Percentiles rank a stretch among this genome's conserved stretches.
Evolutionary conservation across 371 early-diverging fungal genomes (phyloP).

Genomic region (Rhizomucor miehei): DNA sequence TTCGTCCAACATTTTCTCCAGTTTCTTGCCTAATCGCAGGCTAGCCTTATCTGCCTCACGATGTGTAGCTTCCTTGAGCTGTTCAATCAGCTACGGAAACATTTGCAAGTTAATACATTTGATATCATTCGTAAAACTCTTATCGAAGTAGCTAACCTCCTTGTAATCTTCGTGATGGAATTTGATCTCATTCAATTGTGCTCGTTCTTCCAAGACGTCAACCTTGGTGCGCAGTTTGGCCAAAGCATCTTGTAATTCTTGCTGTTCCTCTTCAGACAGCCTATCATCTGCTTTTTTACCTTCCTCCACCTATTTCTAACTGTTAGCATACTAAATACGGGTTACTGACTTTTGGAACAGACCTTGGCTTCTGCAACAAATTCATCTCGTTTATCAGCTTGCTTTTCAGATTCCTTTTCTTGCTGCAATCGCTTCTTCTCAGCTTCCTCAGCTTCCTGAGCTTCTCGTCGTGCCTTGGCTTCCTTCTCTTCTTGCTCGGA

Average conservation of each 20-base stretch:
- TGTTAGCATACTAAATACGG: not conserved
- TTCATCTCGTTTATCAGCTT: constrained; percentile 30
- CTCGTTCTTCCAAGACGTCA: constrained; percentile 64
- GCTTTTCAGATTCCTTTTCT: constrained; percentile 42
- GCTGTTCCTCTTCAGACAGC: constrained; percentile 60
- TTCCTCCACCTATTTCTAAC: constrained; percentile 9
- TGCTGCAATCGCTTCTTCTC: constrained; percentile 27
- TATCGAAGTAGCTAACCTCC: constrained; percentile 38
- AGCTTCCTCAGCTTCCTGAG: constrained; percentile 47
- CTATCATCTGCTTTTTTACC: constrained; percentile 34
- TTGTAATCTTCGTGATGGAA: constrained; percentile 66
- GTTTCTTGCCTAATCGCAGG: constrained; percentile 51
- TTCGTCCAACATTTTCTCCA: constrained; percentile 66
- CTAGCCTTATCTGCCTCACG: constrained; percentile 57
- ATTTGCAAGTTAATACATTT: not conserved
- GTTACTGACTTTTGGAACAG: not conserved
- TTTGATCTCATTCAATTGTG: constrained; percentile 63
- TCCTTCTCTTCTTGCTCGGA: constrained; percentile 64
- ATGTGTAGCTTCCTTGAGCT: constrained; percentile 54
- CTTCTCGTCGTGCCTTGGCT: constrained; percentile 53
- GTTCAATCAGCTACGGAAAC: constrained; percentile 47
- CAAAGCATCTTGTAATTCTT: constrained; percentile 63
- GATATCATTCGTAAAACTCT: not conserved
- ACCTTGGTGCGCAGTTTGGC: constrained; percentile 61
- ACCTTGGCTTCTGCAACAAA: constrained; percentile 26